Evolutionary conservation across 176 grass and related monocot species (phyloP), one percentile per base, ranked within the genome.

Genomic region (Paspalum notatum): DNA sequence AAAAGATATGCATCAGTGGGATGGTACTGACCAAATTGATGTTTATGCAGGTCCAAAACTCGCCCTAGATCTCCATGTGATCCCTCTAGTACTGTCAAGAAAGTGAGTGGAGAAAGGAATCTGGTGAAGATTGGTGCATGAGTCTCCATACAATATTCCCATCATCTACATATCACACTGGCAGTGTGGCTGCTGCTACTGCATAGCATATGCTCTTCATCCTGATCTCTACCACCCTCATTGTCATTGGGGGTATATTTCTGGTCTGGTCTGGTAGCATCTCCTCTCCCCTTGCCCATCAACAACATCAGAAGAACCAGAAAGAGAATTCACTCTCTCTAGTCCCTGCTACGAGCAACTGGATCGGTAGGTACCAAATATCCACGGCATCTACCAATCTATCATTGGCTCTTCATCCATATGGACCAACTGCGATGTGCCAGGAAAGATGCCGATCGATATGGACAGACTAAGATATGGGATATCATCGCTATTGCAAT

Each of bases 321-420:
- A 85, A 43, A 70, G 20, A 20, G 67, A 81, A 57, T 63, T 12
- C 64, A 12, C 53, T 5, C 46, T 41, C 18, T 1, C 17, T 32
- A n/a, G 42, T 64, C 20, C 66, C 58, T 74, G 13, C 20, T n/a
- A 64, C 41, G 52, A 63, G 56, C 87, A 72, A 85, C 12, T 85
- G 64, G 72, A 66, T 22, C 72, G 48, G 87, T 59, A 85, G 39
- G 81, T 77, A 76, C 71, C 82, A 71, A 71, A 85, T 89, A 89
- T 81, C 87, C 87, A 76, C 10, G 52, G 76, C 40, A 71, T 71
- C 47, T 32, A 32, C 3, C 11, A 68, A 71, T 71, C 47, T 32
- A 32, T 32, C 11, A 68, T 53, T 40, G 40, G 27, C 42, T 67
- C 59, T 42, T 58, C 70, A 58, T 20, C 58, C 57, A 52, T 53